Evolutionary conservation across 805 yeast genomes (phyloP), one percentile per base, ranked within the genome.

Genomic region (Zygoascus ofunaensis): DNA sequence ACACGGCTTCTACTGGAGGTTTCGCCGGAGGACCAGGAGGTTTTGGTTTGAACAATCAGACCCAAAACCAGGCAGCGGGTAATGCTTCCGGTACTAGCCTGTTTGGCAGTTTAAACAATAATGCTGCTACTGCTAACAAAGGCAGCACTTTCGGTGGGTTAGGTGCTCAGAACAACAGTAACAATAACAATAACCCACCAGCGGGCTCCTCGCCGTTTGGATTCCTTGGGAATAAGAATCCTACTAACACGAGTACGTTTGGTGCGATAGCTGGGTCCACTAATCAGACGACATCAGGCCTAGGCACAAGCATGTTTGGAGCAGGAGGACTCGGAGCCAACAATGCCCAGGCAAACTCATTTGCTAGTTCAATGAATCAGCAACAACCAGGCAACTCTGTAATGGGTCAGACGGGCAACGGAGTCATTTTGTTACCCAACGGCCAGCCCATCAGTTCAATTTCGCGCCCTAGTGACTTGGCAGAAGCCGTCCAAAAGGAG

Each of bases 401-500:
- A 3, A 12, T 37, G 30, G 32, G 33, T 12, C 21, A 37, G 17
- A 26, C 34, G 3, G 41, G 41, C 15, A 37, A 4, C 3, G 41
- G 20, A 10, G 30, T 33, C 20, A 12, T 37, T 7, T 15, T 37
- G 4, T 26, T 37, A n/a, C 33, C 41, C 12, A 37, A 37, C 24
- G 41, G 41, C 33, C 41, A 37, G 24, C 30, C 21, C n/a, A 26
- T 26, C 15, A 37, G 24, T 24, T 21, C 19, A 4, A n/a, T 37
- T 14, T 37, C 41, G 32, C 57, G 82, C 28, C 79, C 77, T 4
- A 71, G 77, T 4, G 82, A 77, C 53, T 69, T 77, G 34, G 77
- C 82, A 1, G 77, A 72, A 18, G 58, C 64, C 12, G 64, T 71
- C 37, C 79, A 77, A 53, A 64, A 64, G 46, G 78, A 76, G 50